These are phyloP conservation scores for Rhynchosporium agropyri DNA, from an alignment of 2,329 filamentous ascomycete species.

Conservation along the genomic window DNA sequence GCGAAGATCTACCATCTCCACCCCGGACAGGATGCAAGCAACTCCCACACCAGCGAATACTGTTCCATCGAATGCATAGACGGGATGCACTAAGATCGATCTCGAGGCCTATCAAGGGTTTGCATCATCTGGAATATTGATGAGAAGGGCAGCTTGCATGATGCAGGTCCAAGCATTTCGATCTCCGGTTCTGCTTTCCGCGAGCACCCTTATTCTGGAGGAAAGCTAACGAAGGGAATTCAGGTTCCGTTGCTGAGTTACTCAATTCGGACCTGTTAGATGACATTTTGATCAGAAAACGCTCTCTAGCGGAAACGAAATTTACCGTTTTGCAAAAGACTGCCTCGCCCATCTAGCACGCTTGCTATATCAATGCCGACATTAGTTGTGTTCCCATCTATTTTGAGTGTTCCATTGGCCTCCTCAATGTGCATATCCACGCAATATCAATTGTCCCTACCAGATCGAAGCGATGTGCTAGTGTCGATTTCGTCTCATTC, in stretches of 20 bases:
- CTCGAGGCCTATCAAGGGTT: constrained; percentile 16
- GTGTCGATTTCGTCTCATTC: not conserved
- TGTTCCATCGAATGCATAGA: constrained; percentile 4
- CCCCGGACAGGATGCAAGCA: constrained; percentile 24
- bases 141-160: constrained; percentile 2
- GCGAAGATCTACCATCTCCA: constrained; percentile 23
- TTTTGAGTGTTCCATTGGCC: not conserved
- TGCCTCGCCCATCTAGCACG: not conserved
- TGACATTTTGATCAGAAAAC: not conserved
- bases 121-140: constrained; percentile 15
- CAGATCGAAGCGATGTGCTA: not conserved
- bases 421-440: not conserved
- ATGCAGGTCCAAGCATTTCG: constrained; percentile 9
- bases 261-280: not conserved
- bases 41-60: constrained; percentile 31
- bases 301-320: not conserved
- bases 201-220: not conserved
- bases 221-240: not conserved
- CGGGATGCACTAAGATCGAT: constrained; percentile 1
- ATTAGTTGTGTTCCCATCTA: not conserved
- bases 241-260: not conserved
- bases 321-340: not conserved
- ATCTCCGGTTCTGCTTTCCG: not conserved
- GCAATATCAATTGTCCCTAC: not conserved
- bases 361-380: not conserved